phyloP scores from a whole-genome alignment of 345 rosid species.

The Cardamine occulta region DNA sequence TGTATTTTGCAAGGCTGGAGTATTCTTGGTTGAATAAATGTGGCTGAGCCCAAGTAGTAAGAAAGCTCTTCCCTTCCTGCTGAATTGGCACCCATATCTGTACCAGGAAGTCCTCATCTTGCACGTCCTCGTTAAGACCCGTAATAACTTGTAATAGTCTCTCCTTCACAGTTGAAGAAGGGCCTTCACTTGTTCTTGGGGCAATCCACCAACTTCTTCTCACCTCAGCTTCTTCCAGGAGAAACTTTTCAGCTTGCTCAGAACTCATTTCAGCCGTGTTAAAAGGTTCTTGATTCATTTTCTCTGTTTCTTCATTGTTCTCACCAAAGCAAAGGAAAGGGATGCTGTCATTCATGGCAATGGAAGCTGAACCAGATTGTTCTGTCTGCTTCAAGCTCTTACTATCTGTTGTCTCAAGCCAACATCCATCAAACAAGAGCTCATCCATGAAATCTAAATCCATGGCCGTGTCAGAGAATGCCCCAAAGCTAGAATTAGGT shows the following conservation, averaged over 20 bases:
- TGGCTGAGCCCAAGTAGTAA: constrained; percentile 80
- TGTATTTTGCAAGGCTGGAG: constrained; percentile 65
- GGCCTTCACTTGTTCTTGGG: constrained; percentile 46
- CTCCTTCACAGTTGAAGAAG: constrained; percentile 57
- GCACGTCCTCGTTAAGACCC: constrained; percentile 58
- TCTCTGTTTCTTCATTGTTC: constrained; percentile 44
- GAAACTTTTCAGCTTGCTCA: constrained; percentile 39
- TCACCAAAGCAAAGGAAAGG: constrained; percentile 40
- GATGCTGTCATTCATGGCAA: constrained; percentile 36
- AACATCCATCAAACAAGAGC: constrained; percentile 80
- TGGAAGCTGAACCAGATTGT: constrained; percentile 43
- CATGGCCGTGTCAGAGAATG: constrained; percentile 59
- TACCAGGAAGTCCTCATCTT: constrained; percentile 64
- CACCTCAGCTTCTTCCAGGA: constrained; percentile 51
- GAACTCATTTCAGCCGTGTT: constrained; percentile 37
- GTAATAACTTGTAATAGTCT: constrained; percentile 61
- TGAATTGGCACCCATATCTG: constrained; percentile 89
- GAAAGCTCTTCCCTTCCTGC: constrained; percentile 63
- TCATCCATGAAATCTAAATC: constrained; percentile 92
- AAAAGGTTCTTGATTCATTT: constrained; percentile 32
- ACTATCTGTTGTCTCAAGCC: constrained; percentile 68
- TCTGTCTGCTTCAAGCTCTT: constrained; percentile 47
- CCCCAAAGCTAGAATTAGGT: constrained; percentile 53
- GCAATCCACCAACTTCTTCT: constrained; percentile 73
- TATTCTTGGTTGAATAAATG: constrained; percentile 56